Conservation (phyloP, 306 rosid genomes). For the Parietaria judaica region DNA sequence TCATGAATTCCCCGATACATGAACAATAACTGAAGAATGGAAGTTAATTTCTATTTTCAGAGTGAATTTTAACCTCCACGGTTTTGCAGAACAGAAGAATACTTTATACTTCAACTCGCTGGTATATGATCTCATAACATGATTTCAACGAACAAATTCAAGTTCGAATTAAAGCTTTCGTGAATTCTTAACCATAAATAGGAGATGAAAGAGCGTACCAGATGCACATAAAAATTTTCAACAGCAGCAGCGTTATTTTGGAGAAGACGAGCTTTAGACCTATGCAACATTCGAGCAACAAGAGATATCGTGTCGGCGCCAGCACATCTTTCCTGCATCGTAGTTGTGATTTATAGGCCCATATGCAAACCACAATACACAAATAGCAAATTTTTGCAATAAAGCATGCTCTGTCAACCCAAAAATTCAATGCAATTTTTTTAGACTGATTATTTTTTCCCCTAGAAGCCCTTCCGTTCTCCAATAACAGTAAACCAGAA, state of each 20-base stretch:
- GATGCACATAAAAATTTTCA: conserved; percentile 80
- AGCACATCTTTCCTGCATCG: conserved; percentile 88
- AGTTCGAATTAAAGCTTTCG: too few relatives aligned
- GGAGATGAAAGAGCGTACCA: conserved; percentile 40
- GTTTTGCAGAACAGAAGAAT: too few relatives aligned
- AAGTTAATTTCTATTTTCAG: too few relatives aligned
- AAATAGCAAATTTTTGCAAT: conserved; percentile 7
- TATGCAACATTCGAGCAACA: conserved; percentile 71
- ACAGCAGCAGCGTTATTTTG: conserved; percentile 70
- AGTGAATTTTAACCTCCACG: too few relatives aligned
- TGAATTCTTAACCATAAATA: too few relatives aligned
- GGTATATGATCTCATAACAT: too few relatives aligned
- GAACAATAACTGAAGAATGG: too few relatives aligned
- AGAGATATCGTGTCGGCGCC: conserved; percentile 78
- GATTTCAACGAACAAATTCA: too few relatives aligned
- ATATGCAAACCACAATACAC: conserved; percentile 13
- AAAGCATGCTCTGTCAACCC: not conserved
- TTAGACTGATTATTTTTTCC: not conserved
- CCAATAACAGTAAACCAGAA: too few relatives aligned
- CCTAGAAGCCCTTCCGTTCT: too few relatives aligned
- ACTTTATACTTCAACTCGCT: too few relatives aligned
- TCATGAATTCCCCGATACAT: too few relatives aligned
- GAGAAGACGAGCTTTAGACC: conserved; percentile 85
- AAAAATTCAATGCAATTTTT: not conserved
- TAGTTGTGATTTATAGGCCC: conserved; percentile 21